A percentile compares a stretch with the other conserved stretches of the same genome.
These are phyloP conservation scores for Botrytis elliptica DNA, from an alignment of 2,329 filamentous ascomycete genomes.

Conservation along the genomic window DNA sequence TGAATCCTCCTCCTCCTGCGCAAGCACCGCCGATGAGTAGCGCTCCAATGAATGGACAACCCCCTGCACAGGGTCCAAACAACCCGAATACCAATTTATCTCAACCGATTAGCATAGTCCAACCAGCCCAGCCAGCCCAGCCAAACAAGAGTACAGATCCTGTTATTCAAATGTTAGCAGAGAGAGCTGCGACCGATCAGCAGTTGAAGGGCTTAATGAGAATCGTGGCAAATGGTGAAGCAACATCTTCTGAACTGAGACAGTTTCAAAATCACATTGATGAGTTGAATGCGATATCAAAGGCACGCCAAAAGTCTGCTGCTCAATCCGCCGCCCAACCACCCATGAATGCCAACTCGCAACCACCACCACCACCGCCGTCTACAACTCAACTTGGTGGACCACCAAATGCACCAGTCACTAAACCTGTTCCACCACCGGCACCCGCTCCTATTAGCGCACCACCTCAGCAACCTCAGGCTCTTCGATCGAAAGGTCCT, in stretches of 20 bases:
- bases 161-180: constrained; percentile 76
- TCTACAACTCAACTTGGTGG: constrained; percentile 23
- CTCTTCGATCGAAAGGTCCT: constrained; percentile 60
- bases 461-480: constrained; percentile 46
- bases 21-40: background rate
- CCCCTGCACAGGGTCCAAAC: background rate
- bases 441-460: constrained; percentile 29
- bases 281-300: constrained; percentile 66
- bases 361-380: constrained; percentile 26
- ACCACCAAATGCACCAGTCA: constrained; percentile 23
- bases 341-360: constrained; percentile 28
- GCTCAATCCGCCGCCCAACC: constrained; percentile 47
- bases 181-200: constrained; percentile 68
- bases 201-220: constrained; percentile 78
- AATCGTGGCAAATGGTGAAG: constrained; percentile 73
- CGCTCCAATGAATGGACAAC: background rate
- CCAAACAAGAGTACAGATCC: constrained; percentile 57
- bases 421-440: constrained; percentile 24
- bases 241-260: constrained; percentile 67
- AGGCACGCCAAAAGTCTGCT: constrained; percentile 56
- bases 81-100: constrained; percentile 14
- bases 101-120: constrained; percentile 7
- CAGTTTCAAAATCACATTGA: constrained; percentile 81
- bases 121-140: constrained; percentile 25
- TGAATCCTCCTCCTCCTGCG: background rate